Conservation (phyloP, 768 basidiomycete genomes). For the Termitomyces sp. region DNA sequence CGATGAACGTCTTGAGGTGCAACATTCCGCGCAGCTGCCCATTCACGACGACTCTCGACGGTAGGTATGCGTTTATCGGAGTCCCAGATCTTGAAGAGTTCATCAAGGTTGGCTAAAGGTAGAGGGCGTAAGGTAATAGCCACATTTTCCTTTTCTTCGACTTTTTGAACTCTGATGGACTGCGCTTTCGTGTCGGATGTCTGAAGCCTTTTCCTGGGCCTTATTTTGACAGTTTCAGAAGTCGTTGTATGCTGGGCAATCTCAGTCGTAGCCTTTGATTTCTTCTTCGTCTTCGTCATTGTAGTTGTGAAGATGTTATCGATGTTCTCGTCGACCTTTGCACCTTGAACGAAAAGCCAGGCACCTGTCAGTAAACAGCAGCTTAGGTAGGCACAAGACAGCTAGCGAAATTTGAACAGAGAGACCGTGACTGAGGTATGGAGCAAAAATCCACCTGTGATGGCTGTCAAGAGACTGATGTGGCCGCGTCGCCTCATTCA, state of each 20-base stretch:
- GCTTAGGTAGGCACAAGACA: not conserved
- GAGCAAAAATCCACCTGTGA: not conserved
- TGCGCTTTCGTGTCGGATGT: not conserved
- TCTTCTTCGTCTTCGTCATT: constrained; percentile 4
- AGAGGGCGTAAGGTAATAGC: not conserved
- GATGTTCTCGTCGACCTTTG: not conserved
- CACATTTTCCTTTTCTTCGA: constrained; percentile 5
- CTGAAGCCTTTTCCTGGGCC: constrained; percentile 1
- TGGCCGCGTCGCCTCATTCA: not conserved
- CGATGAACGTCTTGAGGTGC: constrained; percentile 26
- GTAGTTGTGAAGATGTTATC: not conserved
- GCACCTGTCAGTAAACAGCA: not conserved
- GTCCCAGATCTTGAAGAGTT: constrained; percentile 31
- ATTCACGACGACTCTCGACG: constrained; percentile 28
- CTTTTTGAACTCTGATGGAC: not conserved
- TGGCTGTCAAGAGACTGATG: not conserved
- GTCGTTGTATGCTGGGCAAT: constrained; percentile 8
- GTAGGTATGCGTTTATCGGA: constrained; percentile 31
- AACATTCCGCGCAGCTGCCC: constrained; percentile 33
- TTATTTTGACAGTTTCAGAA: constrained; percentile 10
- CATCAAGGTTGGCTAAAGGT: constrained; percentile 22
- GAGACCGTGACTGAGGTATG: not conserved
- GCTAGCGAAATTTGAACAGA: not conserved
- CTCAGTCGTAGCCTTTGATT: not conserved
- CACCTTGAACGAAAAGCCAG: not conserved